A percentile compares a stretch with the other conserved stretches of the same genome.
Evolutionary conservation across 2,329 filamentous ascomycete species (phyloP).

Genomic region (Fusarium sp.): DNA sequence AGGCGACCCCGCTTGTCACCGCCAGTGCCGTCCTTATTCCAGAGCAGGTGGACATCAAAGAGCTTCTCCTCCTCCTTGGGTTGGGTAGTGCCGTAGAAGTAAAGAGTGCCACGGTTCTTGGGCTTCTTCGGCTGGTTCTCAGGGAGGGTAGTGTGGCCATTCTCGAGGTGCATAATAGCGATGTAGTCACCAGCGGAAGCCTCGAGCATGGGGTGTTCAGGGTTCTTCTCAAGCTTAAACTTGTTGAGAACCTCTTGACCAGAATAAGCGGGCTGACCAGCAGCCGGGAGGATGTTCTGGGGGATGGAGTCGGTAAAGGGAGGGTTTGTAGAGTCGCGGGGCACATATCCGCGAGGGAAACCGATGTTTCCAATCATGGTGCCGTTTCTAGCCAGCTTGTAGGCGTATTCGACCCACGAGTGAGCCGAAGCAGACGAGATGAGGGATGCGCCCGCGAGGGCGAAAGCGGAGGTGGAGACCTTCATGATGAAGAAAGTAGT

Average conservation of each 20-base stretch:
- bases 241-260: slow-evolving; percentile 65
- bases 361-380: slow-evolving; percentile 78
- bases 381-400: slow-evolving; percentile 78
- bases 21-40: slow-evolving; percentile 84
- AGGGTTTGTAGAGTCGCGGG: slow-evolving; percentile 62
- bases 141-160: slow-evolving; percentile 78
- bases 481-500: slow-evolving; percentile 37
- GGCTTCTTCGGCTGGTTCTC: slow-evolving; percentile 70
- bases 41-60: slow-evolving; percentile 77
- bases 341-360: slow-evolving; percentile 78
- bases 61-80: slow-evolving; percentile 64
- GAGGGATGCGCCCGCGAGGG: slow-evolving; percentile 44
- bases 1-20: slow-evolving; percentile 83
- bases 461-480: slow-evolving; percentile 29
- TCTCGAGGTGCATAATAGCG: slow-evolving; percentile 78
- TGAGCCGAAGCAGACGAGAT: slow-evolving; percentile 67
- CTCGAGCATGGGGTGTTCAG: slow-evolving; percentile 71
- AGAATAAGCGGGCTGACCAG: slow-evolving; percentile 73
- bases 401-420: slow-evolving; percentile 85
- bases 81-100: slow-evolving; percentile 77
- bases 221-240: slow-evolving; percentile 51
- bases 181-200: slow-evolving; percentile 72
- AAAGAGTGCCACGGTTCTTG: slow-evolving; percentile 76
- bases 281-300: slow-evolving; percentile 72
- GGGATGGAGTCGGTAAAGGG: slow-evolving; percentile 70